These are phyloP conservation scores for Sclerotinia spermophila DNA, from an alignment of 2,329 filamentous ascomycete genomes.

Conservation along the genomic window DNA sequence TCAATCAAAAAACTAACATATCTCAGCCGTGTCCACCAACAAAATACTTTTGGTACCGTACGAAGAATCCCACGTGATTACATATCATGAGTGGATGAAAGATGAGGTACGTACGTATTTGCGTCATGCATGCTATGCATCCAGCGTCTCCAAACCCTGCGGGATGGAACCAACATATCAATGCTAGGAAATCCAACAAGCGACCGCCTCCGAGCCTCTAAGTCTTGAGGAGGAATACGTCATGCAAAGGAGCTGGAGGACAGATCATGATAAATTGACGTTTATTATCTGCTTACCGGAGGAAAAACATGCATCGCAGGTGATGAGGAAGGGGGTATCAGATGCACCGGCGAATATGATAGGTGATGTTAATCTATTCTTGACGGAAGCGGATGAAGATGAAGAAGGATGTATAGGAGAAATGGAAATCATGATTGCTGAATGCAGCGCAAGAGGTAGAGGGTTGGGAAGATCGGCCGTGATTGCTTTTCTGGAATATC, in stretches of 20 bases:
- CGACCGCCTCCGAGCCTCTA: slow-evolving; percentile 84
- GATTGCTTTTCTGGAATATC: slow-evolving; percentile 65
- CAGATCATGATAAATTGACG: slow-evolving; percentile 80
- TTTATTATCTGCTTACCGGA: slow-evolving; percentile 68
- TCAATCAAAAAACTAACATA: neutral
- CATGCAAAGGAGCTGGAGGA: slow-evolving; percentile 87
- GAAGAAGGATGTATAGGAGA: slow-evolving; percentile 55
- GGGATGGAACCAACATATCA: neutral
- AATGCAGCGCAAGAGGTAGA: slow-evolving; percentile 50
- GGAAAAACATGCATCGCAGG: neutral
- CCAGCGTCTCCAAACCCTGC: accelerated
- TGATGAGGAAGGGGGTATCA: neutral
- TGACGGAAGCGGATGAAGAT: slow-evolving; percentile 53
- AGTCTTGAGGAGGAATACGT: slow-evolving; percentile 77
- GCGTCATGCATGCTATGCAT: neutral
- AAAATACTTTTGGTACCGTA: slow-evolving; percentile 79
- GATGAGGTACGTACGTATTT: slow-evolving; percentile 24
- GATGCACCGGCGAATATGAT: slow-evolving; percentile 60
- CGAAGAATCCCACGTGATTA: slow-evolving; percentile 72
- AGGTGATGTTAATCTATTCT: slow-evolving; percentile 78
- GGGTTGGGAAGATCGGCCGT: slow-evolving; percentile 67
- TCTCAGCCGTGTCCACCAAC: slow-evolving; percentile 61
- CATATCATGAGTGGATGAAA: slow-evolving; percentile 91
- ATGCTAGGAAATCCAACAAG: slow-evolving; percentile 66
- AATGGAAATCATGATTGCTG: slow-evolving; percentile 83